Evolutionary conservation across 2,329 filamentous ascomycete species (phyloP).

Genomic region (Fonsecaea nubica): DNA sequence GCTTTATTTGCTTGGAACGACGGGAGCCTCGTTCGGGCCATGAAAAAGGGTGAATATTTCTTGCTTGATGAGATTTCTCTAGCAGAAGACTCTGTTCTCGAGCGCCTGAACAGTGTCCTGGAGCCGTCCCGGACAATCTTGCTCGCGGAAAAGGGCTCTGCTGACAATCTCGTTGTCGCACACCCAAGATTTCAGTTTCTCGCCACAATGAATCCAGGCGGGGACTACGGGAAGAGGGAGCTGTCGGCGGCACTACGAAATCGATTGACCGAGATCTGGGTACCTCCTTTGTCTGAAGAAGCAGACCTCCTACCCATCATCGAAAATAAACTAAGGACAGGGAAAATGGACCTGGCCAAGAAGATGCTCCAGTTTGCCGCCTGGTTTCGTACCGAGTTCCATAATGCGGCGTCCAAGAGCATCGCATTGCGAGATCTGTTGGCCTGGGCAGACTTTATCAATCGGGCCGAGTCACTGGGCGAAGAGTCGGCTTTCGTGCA

Average conservation of each 20-base stretch:
- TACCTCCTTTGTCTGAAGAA: conserved; percentile 81
- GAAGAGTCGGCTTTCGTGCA: conserved; percentile 68
- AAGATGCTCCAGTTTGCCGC: conserved; percentile 84
- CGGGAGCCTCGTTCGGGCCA: conserved; percentile 89
- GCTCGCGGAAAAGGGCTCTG: conserved; percentile 89
- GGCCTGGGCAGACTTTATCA: conserved; percentile 92
- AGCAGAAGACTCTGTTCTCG: conserved; percentile 94
- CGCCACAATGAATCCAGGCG: conserved; percentile 98
- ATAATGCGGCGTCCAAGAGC: conserved; percentile 75
- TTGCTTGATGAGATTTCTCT: conserved; percentile 97
- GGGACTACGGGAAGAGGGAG: conserved; percentile 97
- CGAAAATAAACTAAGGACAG: conserved; percentile 69
- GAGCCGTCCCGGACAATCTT: conserved; percentile 86
- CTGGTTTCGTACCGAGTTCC: conserved; percentile 85
- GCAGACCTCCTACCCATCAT: conserved; percentile 91
- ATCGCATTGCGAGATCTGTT: conserved; percentile 93
- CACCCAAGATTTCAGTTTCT: conserved; percentile 88
- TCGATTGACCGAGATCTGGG: conserved; percentile 98
- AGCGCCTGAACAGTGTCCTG: conserved; percentile 93
- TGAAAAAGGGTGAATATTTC: conserved; percentile 89
- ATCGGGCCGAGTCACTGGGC: conserved; percentile 63
- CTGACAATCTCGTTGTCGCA: conserved; percentile 79
- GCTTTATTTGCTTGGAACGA: conserved; percentile 97
- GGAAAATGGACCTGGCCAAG: conserved; percentile 64
- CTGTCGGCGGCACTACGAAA: conserved; percentile 93